Evolutionary conservation across 768 basidiomycete genomes (phyloP), one percentile per base, ranked within the genome.

Genomic region (Tricholoma matsutake): DNA sequence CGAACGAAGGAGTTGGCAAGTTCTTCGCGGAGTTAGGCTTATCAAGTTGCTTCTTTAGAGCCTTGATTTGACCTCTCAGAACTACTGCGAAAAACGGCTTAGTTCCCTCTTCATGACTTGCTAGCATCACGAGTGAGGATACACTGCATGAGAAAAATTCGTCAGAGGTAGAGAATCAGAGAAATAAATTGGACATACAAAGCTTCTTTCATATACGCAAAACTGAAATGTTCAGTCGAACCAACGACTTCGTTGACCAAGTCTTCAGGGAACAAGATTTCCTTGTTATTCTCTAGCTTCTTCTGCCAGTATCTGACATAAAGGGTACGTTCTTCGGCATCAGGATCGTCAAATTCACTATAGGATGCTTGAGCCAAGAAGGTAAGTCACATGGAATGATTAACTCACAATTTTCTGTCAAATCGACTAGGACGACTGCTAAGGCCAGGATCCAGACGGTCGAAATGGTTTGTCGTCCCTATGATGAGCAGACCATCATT

Each of bases 151-250:
- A 62, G 16, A n/a, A n/a, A 22, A 59, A n/a, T 32, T 57, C n/a
- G 18, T 16, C 25, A 9, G 6, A 35, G 9, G 37, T 18, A 31
- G 54, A 57, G 18, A 45, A 20, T 31, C 14, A n/a, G 16, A 13
- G 31, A 59, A 32, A 29, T 25, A 32, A 25, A 39, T 18, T 57
- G n/a, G 28, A 79, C 90, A 62, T 69, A 94, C 92, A 94, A 94
- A 2, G 85, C 91, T 73, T 94, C 93, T 71, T 96, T 94, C 67
- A 95, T 77, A 72, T 92, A 94, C 0, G 93, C 91, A 70, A 94
- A 94, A 65, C 88, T 91, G 76, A 94, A 94, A 31, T 78, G 75
- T 32, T 81, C 76, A 0, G 92, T 94, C 60, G 73, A 56, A 9
- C 79, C 73, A 5, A 87, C 90, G 28, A 91, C 76, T 63, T 85